These are phyloP conservation scores for Suillus occidentalis DNA, from an alignment of 768 basidiomycete species.

Conservation along the genomic window DNA sequence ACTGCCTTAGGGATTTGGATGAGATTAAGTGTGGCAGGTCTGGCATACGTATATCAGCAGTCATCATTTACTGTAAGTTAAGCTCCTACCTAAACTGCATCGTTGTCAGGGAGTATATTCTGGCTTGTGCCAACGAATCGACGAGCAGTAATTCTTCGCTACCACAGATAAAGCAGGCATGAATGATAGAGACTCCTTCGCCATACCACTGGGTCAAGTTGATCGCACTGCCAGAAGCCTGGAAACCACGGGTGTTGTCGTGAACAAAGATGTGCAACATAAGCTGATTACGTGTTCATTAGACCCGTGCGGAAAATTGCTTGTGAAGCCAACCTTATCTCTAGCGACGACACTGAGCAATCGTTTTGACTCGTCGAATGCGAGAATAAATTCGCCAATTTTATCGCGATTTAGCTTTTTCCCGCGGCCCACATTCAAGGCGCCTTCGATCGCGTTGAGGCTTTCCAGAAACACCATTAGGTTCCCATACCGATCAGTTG, in stretches of 20 bases:
- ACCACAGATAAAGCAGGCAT: constrained; percentile 46
- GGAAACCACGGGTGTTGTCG: constrained; percentile 46
- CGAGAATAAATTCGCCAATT: constrained; percentile 45
- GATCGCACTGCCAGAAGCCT: constrained; percentile 40
- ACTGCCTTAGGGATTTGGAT: constrained; percentile 34
- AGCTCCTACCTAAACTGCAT: constrained; percentile 50
- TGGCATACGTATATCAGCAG: constrained; percentile 16
- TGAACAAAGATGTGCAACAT: constrained; percentile 46
- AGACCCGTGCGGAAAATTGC: neutral
- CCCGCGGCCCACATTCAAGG: constrained; percentile 26
- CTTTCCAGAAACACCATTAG: constrained; percentile 42
- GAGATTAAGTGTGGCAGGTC: constrained; percentile 47
- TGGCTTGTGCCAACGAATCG: constrained; percentile 41
- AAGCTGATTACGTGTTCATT: constrained; percentile 24
- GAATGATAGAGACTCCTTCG: constrained; percentile 26
- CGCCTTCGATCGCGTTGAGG: constrained; percentile 29
- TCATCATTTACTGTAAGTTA: neutral
- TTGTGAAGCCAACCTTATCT: constrained; percentile 34
- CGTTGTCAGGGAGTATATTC: constrained; percentile 55
- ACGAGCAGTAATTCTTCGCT: constrained; percentile 54
- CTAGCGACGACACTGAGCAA: constrained; percentile 47
- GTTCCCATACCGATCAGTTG: constrained; percentile 35
- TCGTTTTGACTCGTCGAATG: constrained; percentile 53
- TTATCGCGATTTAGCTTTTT: constrained; percentile 45
- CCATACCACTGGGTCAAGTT: constrained; percentile 47